Evolutionary conservation across 75 land plant genomes (phyloP).

Genomic region (Cunninghamia lanceolata): DNA sequence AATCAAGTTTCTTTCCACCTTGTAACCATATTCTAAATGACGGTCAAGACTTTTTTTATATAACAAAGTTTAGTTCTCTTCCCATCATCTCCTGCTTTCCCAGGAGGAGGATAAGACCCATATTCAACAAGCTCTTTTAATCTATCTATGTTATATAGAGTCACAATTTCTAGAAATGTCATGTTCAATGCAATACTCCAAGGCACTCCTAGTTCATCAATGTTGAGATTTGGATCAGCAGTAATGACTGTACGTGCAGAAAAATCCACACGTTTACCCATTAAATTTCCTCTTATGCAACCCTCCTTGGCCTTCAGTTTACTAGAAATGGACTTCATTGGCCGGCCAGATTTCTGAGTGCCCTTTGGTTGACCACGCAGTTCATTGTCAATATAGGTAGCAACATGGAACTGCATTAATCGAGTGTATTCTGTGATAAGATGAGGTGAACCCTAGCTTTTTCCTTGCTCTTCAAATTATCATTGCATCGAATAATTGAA

Average conservation of each 20-base stretch:
- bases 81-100: conserved; percentile 97
- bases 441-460: conserved; percentile 90
- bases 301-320: conserved; percentile 99
- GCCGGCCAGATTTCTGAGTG: conserved; percentile 93
- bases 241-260: no score
- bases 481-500: conserved; percentile 89
- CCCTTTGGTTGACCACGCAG: conserved; percentile 98
- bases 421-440: conserved; percentile 93
- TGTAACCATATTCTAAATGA: no score
- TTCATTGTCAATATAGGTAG: conserved; percentile 98
- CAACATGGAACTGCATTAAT: conserved; percentile 92
- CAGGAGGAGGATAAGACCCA: conserved; percentile 99
- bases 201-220: no score
- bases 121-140: no score
- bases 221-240: no score
- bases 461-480: conserved; percentile 83
- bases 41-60: no score
- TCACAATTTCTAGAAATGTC: no score
- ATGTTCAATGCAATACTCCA: no score
- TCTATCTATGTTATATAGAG: no score
- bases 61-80: conserved; percentile 89
- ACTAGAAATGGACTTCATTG: conserved; percentile 96
- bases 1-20: conserved; percentile 94
- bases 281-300: conserved; percentile 93
- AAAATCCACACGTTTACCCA: no score